phyloP scores from a whole-genome alignment of 2,329 filamentous ascomycete genomes.

The Aspergillus aculeatus region DNA sequence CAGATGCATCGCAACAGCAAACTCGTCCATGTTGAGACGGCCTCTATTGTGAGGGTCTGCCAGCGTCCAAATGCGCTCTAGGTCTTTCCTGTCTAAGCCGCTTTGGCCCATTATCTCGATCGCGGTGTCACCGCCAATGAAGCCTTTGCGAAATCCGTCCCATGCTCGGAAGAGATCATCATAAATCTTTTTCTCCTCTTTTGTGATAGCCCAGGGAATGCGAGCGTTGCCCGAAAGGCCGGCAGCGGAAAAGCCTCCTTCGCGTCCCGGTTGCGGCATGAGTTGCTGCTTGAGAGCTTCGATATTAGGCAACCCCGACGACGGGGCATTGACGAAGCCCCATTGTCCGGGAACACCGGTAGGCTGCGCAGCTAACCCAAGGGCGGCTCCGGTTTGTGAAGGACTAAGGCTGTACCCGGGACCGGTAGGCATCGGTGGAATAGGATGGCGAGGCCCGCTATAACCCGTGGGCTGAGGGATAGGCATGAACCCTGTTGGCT shows the following conservation, averaged over 20 bases:
- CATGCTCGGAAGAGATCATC: conserved; percentile 93
- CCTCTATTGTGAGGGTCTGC: conserved; percentile 93
- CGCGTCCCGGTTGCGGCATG: conserved; percentile 95
- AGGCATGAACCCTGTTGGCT: conserved; percentile 69
- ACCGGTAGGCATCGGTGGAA: conserved; percentile 76
- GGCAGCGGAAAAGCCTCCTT: conserved; percentile 78
- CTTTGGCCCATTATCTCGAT: conserved; percentile 98
- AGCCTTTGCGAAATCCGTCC: conserved; percentile 93
- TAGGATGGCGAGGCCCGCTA: conserved; percentile 73
- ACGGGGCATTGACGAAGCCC: conserved; percentile 95
- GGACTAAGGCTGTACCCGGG: conserved; percentile 63
- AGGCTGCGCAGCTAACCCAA: conserved; percentile 81
- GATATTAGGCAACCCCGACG: conserved; percentile 87
- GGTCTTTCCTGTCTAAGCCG: conserved; percentile 82
- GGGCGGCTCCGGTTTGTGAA: conserved; percentile 66
- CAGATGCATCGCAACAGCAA: conserved; percentile 97
- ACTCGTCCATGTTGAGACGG: conserved; percentile 91
- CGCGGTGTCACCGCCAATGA: conserved; percentile 84
- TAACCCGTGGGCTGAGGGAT: conserved; percentile 78
- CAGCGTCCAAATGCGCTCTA: conserved; percentile 92
- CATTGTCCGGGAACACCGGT: conserved; percentile 92
- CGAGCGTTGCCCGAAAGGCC: conserved; percentile 91
- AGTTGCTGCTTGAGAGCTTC: conserved; percentile 88
- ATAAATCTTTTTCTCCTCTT: conserved; percentile 96
- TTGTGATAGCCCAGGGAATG: conserved; percentile 97